Evolutionary conservation across 2,329 filamentous ascomycete species (phyloP).

Genomic region (Metarhizium brunneum): DNA sequence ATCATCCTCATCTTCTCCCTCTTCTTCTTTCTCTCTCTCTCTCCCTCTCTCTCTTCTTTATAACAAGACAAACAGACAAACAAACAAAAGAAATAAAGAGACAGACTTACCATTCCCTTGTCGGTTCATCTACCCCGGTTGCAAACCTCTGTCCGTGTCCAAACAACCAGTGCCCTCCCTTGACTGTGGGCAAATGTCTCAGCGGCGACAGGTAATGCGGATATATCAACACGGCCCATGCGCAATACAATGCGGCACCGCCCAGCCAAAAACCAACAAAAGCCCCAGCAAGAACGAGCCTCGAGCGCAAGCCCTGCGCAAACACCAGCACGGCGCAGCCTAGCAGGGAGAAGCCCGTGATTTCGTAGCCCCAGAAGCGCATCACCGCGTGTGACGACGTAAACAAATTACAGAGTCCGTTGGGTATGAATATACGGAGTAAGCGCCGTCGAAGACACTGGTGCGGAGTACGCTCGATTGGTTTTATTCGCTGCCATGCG

Average conservation of each 20-base stretch:
- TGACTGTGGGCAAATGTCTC: constrained; percentile 35
- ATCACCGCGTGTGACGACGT: background rate
- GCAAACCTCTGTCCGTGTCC: constrained; percentile 37
- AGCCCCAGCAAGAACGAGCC: constrained; percentile 17
- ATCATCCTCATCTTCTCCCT: no score
- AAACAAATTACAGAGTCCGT: background rate
- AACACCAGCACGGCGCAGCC: constrained; percentile 12
- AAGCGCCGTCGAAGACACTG: no score
- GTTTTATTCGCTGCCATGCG: no score
- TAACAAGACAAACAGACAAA: no score
- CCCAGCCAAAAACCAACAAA: constrained; percentile 28
- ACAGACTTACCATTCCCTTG: constrained; percentile 35
- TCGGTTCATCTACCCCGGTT: constrained; percentile 31
- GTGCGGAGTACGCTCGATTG: no score
- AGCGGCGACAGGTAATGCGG: constrained; percentile 42
- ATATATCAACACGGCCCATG: constrained; percentile 38
- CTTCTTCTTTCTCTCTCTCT: no score
- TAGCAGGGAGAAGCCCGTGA: constrained; percentile 16
- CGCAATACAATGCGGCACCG: constrained; percentile 23
- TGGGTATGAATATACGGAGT: no score
- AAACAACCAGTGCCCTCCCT: constrained; percentile 32
- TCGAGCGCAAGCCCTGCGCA: constrained; percentile 18
- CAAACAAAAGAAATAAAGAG: background rate
- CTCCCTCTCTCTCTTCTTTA: no score
- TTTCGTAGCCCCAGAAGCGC: constrained; percentile 2